Percentiles rank a stretch among this genome's conserved stretches.
Evolutionary conservation across 208 protist species (phyloP).

Genomic region (Trypanosoma avium): DNA sequence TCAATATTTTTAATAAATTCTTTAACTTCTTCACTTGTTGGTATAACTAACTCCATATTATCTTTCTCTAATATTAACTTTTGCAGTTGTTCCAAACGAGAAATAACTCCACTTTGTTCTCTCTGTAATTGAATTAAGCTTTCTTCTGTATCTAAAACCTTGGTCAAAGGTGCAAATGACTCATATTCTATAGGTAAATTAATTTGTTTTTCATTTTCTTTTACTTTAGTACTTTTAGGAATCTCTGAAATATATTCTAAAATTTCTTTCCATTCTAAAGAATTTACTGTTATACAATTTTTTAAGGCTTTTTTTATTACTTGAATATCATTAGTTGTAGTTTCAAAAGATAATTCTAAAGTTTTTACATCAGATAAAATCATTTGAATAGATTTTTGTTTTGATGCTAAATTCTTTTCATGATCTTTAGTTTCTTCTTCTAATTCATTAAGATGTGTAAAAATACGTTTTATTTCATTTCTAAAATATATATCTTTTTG

Average conservation of each 20-base stretch:
- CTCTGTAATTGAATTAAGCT: neutral
- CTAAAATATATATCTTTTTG: neutral
- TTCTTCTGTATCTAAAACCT: neutral
- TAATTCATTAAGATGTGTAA: neutral
- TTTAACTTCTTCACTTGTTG: neutral
- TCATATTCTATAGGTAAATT: neutral
- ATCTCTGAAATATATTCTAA: neutral
- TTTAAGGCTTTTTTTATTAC: neutral
- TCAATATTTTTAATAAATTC: neutral
- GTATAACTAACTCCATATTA: neutral
- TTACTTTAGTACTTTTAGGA: neutral
- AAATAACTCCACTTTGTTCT: neutral
- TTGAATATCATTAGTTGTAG: neutral
- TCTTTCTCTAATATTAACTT: neutral
- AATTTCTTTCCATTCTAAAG: constrained; percentile 9
- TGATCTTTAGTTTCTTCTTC: neutral
- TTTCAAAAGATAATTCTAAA: constrained; percentile 7
- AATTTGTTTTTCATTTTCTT: neutral
- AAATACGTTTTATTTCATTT: constrained; percentile 16
- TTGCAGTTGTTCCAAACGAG: neutral
- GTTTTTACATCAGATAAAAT: neutral
- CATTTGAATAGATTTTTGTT: neutral
- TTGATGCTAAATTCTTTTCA: neutral
- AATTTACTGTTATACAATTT: constrained; percentile 6
- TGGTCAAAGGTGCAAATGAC: neutral